These are phyloP conservation scores for Elaeis oleifera DNA, from an alignment of 202 grass and related monocot genomes.

Conservation along the genomic window DNA sequence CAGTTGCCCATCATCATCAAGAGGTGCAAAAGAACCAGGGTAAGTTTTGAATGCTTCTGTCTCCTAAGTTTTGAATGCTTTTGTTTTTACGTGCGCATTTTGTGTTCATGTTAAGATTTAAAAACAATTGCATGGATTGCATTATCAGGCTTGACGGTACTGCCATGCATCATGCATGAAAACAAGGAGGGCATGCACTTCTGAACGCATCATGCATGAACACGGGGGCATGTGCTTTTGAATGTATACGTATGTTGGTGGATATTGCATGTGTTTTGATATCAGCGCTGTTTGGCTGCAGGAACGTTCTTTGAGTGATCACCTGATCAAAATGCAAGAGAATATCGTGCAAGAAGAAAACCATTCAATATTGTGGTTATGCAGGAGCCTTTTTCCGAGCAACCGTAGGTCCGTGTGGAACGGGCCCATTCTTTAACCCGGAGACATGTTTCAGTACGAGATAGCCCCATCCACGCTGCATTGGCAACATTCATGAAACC, in stretches of 20 bases:
- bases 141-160: too few species aligned
- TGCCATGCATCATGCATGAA: too few species aligned
- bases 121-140: too few species aligned
- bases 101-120: too few species aligned
- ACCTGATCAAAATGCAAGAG: slow-evolving; percentile 40
- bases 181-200: too few species aligned
- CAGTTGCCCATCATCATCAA: slow-evolving; percentile 19
- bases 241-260: not conserved
- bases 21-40: slow-evolving; percentile 20
- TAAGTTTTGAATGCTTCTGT: too few species aligned
- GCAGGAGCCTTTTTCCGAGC: slow-evolving; percentile 36
- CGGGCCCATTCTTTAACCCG: slow-evolving; percentile 38
- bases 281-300: slow-evolving; percentile 19
- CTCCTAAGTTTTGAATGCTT: too few species aligned
- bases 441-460: slow-evolving; percentile 17
- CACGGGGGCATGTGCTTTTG: too few species aligned
- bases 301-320: slow-evolving; percentile 25
- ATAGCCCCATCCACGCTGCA: slow-evolving; percentile 37
- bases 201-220: too few species aligned
- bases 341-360: slow-evolving; percentile 38
- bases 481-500: slow-evolving; percentile 41
- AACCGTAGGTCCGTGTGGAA: slow-evolving; percentile 30
- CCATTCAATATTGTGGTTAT: slow-evolving; percentile 39
- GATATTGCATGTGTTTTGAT: slow-evolving; percentile 9
- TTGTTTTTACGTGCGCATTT: too few species aligned